Percentiles rank a stretch among this genome's conserved stretches.
Conservation (phyloP, 768 basidiomycete species). For the Sistotremastrum niveocremeum region DNA sequence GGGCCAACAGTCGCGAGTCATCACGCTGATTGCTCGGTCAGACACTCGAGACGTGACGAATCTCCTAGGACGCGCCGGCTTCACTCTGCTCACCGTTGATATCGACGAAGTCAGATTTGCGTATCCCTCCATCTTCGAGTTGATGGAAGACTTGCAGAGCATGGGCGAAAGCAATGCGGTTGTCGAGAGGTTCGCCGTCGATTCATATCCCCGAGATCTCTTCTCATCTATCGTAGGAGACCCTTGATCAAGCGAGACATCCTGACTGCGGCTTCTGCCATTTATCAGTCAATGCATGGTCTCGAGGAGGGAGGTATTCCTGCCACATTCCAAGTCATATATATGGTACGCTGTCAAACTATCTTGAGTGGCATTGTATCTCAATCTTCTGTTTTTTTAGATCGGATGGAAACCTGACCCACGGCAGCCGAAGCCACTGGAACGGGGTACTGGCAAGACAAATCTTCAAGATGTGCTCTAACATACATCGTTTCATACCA, state of each 20-base stretch:
- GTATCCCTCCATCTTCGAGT: conserved; percentile 94
- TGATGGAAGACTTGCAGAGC: conserved; percentile 82
- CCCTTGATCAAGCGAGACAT: conserved; percentile 71
- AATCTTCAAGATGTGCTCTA: conserved; percentile 49
- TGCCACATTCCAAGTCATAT: conserved; percentile 94
- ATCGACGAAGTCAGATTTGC: conserved; percentile 82
- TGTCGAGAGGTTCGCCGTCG: conserved; percentile 48
- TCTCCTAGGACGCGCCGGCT: conserved; percentile 83
- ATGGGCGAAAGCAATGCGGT: conserved; percentile 97
- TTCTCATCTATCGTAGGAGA: conserved; percentile 28
- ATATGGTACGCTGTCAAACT: conserved; percentile 48
- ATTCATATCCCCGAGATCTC: neutral
- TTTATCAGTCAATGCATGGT: conserved; percentile 84
- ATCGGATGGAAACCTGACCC: conserved; percentile 76
- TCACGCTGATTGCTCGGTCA: conserved; percentile 17
- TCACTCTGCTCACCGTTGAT: conserved; percentile 88
- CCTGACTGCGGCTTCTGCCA: conserved; percentile 78
- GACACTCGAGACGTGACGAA: conserved; percentile 91
- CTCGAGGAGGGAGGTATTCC: conserved; percentile 73
- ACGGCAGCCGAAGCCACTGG: conserved; percentile 50
- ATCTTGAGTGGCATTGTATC: neutral
- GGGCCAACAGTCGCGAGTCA: neutral
- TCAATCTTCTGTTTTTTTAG: conserved; percentile 20
- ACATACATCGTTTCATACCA: conserved; percentile 1
- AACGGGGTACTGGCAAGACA: conserved; percentile 46